Conservation (phyloP, 495 filamentous ascomycete species). For the Chlorociboria aeruginascens region DNA sequence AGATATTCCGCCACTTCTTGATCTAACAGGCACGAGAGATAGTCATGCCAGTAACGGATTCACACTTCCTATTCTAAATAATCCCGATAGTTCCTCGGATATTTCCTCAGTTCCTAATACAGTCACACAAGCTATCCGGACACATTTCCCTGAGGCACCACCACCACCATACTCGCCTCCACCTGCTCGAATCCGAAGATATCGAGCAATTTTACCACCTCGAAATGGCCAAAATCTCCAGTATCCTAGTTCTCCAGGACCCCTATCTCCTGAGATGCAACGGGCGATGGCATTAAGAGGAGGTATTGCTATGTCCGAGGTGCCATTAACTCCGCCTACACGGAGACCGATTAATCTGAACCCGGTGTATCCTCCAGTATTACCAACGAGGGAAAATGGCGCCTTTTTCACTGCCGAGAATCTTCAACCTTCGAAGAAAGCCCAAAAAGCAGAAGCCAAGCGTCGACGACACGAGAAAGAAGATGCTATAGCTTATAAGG, state of each 20-base stretch:
- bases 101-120: slow-evolving; percentile 4
- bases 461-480: slow-evolving; percentile 49
- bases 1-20: slow-evolving; percentile 12
- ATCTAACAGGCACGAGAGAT: slow-evolving; percentile 1
- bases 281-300: slow-evolving; percentile 28
- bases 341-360: slow-evolving; percentile 23
- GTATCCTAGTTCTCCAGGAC: slow-evolving; percentile 16
- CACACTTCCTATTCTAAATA: slow-evolving; percentile 11
- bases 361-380: slow-evolving; percentile 16
- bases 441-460: slow-evolving; percentile 34
- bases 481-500: slow-evolving; percentile 41
- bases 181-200: slow-evolving; percentile 9
- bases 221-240: slow-evolving; percentile 3
- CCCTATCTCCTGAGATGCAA: slow-evolving; percentile 20
- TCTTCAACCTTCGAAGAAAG: slow-evolving; percentile 25
- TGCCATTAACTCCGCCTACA: slow-evolving; percentile 19
- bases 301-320: slow-evolving; percentile 34
- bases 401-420: slow-evolving; percentile 4
- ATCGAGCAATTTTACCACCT: slow-evolving; percentile 19
- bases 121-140: neutral
- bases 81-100: neutral
- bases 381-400: slow-evolving; percentile 14
- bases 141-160: neutral
- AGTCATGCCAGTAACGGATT: slow-evolving; percentile 26
- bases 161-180: slow-evolving; percentile 23